Base-by-base conservation (phyloP, 345 rosid genomes). In the Brassica napus region DNA sequence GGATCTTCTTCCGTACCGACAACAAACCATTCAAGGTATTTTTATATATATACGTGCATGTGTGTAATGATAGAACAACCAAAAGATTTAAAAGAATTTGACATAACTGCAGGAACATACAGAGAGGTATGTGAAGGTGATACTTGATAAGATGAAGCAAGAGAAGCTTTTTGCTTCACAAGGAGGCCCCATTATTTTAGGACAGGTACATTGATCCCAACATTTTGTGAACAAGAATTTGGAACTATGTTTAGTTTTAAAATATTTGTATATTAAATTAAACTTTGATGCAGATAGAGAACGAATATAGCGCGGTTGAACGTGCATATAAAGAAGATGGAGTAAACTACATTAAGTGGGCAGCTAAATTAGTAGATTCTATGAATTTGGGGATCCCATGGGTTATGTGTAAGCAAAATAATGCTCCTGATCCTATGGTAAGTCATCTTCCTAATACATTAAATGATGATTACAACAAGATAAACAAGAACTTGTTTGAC, bases 351-450 rank as follows among this genome's bases (percentile, higher is more conserved):
- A 79, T 90, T 69, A 87, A 87, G 32, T 93, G 99, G 97, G 90
- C 96, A 23, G 86, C 87, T 71, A 83, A 87, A 15, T 49, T 93
- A 73, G 98, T 92, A 11, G 44, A 84, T 63, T 82, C 77, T 5
- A 76, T 85, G 68, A 42, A 91, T 2, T 69, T 81, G n/a, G 94
- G 94, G 12, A 88, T 95, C 35, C 99, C 99, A 31, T 95, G 99
- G 99, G 76, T 88, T 60, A 91, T 95, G 98, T 91, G 98, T 88
- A 89, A 93, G 88, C 97, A 93, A 75, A 82, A 60, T 39, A 92
- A 89, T 82, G 97, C 99, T 77, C 97, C 98, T 67, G 94, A 78
- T 70, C 91, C 89, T 2, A 76, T 91, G 83, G 98, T 95, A 86
- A 68, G 85, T 75, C 61, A 61, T 77, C 9, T 75, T 30, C 30